Evolutionary conservation across 1,139 yeast species (phyloP), one percentile per base, ranked within the genome.

Genomic region (Scheffersomyces quercinus): DNA sequence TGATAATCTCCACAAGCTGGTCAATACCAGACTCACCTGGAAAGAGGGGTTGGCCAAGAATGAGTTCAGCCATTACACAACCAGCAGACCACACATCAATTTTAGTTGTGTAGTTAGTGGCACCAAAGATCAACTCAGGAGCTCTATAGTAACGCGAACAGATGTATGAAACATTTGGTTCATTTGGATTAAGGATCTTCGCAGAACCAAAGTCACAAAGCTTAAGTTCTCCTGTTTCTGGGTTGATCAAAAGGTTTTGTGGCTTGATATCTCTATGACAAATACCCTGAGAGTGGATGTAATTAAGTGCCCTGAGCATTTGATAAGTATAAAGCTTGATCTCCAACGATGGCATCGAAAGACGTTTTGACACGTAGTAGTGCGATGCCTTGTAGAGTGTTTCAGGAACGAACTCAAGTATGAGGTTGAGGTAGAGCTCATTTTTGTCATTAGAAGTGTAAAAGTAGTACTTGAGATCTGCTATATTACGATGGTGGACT

Each of bases 171-270:
- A 93, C 99, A 62, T 91, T 91, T 36, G 97, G 97, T 65, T 93
- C 99, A 12, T 79, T 77, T 6, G 96, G 95, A 40, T 86, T 88
- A 48, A 93, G 77, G 45, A 88, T 85, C 65, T 93, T 93, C 28
- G 99, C 99, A n/a, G 95, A 83, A n/a, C 99, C 99, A 65, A 93
- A 93, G 68, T 93, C 99, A 68, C 99, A 93, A 40, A 93, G 79
- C 67, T 93, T 93, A 53, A 95, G 77, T 45, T 86, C 81, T 11
- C 96, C 95, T 8, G 85, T 77, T 38, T 81, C 77, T 24, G 97
- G 96, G 64, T 93, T 93, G 50, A 93, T 86, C 58, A 93, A 75
- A 48, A 93, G 75, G 67, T 93, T 93, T 61, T 95, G 98, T 3
- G 99, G 99, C 65, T 93, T 93, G 56, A 93, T 93, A 68, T 93